Conservation (phyloP, 176 grass and related monocot genomes). For the Aegilops longissima region DNA sequence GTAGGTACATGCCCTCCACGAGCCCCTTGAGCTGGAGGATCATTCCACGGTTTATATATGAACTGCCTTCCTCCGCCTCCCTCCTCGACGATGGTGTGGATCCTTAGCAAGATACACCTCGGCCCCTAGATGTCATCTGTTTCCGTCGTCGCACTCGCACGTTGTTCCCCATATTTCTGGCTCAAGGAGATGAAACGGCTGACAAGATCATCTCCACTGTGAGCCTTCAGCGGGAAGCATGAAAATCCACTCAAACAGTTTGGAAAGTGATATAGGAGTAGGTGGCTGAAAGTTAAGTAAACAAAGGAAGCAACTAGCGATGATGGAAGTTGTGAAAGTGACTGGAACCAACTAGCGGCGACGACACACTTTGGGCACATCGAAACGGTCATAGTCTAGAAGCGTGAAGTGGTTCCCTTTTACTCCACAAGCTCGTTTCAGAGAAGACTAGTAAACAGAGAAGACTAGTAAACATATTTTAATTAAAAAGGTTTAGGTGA, state of each 20-base stretch:
- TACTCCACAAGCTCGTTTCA: background rate
- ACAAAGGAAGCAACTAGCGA: background rate
- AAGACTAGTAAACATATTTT: background rate
- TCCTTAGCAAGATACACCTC: no score
- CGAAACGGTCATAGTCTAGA: background rate
- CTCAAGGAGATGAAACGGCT: constrained; percentile 24
- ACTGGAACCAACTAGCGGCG: background rate
- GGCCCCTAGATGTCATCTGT: no score
- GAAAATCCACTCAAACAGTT: background rate
- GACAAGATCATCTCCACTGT: constrained; percentile 14
- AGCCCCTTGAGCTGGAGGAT: no score
- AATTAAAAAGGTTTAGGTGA: background rate
- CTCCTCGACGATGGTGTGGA: no score
- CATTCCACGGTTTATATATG: no score
- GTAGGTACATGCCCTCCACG: no score
- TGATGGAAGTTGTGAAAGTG: background rate
- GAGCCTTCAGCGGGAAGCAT: background rate
- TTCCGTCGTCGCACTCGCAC: no score
- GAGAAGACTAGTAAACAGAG: background rate
- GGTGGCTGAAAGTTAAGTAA: background rate
- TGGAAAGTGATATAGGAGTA: background rate
- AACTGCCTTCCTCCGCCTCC: no score
- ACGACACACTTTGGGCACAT: background rate
- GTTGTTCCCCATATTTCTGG: background rate
- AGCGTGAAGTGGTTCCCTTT: background rate